Percentiles rank a stretch among this genome's conserved stretches.
Conservation (phyloP, 2,329 filamentous ascomycete species). For the Pseudocercospora crystallina region DNA sequence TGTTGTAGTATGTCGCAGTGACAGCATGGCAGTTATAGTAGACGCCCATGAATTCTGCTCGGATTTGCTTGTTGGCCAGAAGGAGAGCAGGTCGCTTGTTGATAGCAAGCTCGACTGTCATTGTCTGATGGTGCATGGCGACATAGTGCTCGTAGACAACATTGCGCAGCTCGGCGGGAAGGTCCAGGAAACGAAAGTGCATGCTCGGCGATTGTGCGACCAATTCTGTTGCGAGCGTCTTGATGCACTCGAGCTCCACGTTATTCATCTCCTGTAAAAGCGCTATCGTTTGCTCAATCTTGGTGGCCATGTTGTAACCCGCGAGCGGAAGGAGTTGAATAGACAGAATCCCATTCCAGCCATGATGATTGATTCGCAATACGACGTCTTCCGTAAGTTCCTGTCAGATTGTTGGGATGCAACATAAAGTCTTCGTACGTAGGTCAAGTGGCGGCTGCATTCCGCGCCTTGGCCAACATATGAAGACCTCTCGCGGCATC, state of each 20-base stretch:
- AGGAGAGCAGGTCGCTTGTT: not conserved
- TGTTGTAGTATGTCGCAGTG: too few species aligned
- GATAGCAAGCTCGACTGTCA: not conserved
- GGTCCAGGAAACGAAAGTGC: not conserved
- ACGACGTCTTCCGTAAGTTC: too few species aligned
- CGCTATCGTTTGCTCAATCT: not conserved
- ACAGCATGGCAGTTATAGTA: too few species aligned
- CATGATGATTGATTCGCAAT: too few species aligned
- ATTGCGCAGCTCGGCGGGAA: conserved; percentile 3
- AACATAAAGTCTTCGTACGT: too few species aligned
- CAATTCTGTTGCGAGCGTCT: not conserved
- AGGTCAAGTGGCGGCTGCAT: too few species aligned
- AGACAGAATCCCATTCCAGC: too few species aligned
- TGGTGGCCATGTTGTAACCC: not conserved
- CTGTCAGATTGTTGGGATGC: too few species aligned
- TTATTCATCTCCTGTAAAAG: not conserved
- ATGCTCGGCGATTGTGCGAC: not conserved
- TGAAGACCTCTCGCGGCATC: not conserved
- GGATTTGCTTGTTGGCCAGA: conserved; percentile 1
- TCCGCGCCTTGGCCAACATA: too few species aligned
- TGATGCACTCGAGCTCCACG: not conserved
- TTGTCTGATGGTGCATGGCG: not conserved
- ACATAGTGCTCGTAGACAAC: not conserved
- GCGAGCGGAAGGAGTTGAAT: too few species aligned
- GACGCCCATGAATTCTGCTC: not conserved